Percentiles rank a stretch among this genome's conserved stretches.
These are phyloP conservation scores for Saccharomyces uvarum DNA, from an alignment of 1,139 yeast genomes.

Conservation along the genomic window DNA sequence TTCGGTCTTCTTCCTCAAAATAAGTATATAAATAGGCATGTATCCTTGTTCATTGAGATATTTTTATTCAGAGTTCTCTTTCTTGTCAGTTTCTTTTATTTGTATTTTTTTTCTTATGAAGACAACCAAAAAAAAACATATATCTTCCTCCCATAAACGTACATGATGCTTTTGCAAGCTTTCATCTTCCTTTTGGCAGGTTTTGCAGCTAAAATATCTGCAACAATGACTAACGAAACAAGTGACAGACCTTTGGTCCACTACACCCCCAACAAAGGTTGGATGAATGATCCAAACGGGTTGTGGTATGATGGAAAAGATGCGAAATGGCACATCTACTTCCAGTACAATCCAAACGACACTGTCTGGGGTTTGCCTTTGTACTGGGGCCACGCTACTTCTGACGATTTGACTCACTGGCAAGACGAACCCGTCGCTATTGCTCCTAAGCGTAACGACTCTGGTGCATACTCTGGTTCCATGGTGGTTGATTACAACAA, in stretches of 20 bases:
- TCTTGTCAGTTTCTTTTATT: background rate
- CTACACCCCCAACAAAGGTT: slow-evolving; percentile 22
- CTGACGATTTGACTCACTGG: slow-evolving; percentile 34
- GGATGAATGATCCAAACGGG: slow-evolving; percentile 31
- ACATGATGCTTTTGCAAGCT: background rate
- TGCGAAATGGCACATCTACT: slow-evolving; percentile 31
- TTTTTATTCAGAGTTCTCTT: background rate
- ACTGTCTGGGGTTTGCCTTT: background rate
- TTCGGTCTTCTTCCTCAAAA: background rate
- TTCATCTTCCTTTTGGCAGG: background rate
- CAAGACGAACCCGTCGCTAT: slow-evolving; percentile 30
- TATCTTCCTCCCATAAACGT: background rate
- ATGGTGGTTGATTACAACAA: slow-evolving; percentile 34
- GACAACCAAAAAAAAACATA: background rate
- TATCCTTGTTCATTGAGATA: background rate
- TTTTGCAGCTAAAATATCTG: background rate
- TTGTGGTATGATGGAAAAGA: slow-evolving; percentile 23
- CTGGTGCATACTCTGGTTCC: slow-evolving; percentile 34
- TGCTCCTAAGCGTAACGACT: slow-evolving; percentile 22
- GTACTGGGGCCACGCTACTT: slow-evolving; percentile 11
- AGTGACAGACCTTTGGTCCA: slow-evolving; percentile 21
- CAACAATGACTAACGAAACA: background rate
- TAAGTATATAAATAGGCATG: background rate
- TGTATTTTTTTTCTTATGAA: background rate
- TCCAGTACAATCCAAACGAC: slow-evolving; percentile 23